Base-by-base conservation (phyloP, 805 yeast species). In the Candida awuae region DNA sequence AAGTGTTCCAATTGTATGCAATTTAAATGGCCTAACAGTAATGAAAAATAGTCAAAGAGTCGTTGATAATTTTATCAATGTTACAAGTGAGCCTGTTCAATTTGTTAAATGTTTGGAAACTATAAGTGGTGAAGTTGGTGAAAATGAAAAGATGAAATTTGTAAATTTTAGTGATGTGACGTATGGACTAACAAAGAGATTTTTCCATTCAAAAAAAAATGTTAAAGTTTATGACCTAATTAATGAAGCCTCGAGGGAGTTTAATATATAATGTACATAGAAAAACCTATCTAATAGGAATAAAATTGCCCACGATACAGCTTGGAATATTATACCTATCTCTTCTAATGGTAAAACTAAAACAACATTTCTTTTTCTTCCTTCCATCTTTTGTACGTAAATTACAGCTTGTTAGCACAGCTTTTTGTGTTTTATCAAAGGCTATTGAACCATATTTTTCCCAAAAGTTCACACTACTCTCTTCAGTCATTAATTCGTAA, bases 381-480 rank as follows among this genome's bases (percentile, higher is more conserved):
- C 83, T 67, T 0, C 95, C 94, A 52, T 85, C 94, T 49, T 77
- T 76, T 1, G 94, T 80, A 51, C 94, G 67, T 44, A 90, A 66
- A 50, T 82, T 85, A 62, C 97, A 90, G 58, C 94, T 82, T 1
- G 96, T 88, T 50, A 90, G 62, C 4, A 90, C 95, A 0, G 97
- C 96, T 55, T 90, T 90, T 53, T 88, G 97, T 1, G 92, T 90
- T 49, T 88, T 83, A 53, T 90, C 97, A 62, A 90, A 88, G 4
- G 97, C 97, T 53, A 88, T 84, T 4, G 94, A 87, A 3, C 96
- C 96, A 54, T 88, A 90, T 56, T 88, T 88, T 54, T 90, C 97
- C 97, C 97, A 90, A 56, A 86, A 90, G 52, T 86, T 88, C 15
- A 90, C 97, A 20, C 96, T 94, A 53, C 95, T 83, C 50, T 88